Evolutionary conservation across 495 filamentous ascomycete species (phyloP).

Genomic region (Umbilicaria muhlenbergii): DNA sequence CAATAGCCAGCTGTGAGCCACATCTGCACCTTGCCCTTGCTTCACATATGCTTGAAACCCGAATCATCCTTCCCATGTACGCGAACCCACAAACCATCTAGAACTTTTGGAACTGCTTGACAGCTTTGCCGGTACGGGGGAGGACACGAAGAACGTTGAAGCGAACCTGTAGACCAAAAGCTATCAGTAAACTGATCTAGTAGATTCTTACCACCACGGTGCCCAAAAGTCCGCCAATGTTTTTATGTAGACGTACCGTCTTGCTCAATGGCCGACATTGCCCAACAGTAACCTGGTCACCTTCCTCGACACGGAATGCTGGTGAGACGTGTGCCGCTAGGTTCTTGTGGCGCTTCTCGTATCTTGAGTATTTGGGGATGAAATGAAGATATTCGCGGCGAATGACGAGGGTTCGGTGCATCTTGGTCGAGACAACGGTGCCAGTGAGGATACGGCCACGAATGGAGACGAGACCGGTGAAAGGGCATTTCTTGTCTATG

Average conservation of each 20-base stretch:
- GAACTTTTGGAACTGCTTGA: conserved; percentile 98
- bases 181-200: neutral
- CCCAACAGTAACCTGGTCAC: conserved; percentile 97
- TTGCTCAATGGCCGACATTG: conserved; percentile 97
- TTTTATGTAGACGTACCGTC: conserved; percentile 51
- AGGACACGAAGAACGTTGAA: conserved; percentile 99
- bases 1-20: too few relatives aligned
- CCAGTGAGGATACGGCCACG: conserved; percentile 99
- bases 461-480: conserved; percentile 94
- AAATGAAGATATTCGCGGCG: conserved; percentile 99
- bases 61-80: too few relatives aligned
- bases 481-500: conserved; percentile 99
- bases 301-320: conserved; percentile 99
- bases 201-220: neutral
- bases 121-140: conserved; percentile 86
- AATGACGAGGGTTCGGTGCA: conserved; percentile 98
- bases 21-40: too few relatives aligned
- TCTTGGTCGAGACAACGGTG: conserved; percentile 97
- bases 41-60: too few relatives aligned
- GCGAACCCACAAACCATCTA: conserved; percentile 29
- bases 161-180: conserved; percentile 48
- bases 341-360: conserved; percentile 99
- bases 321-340: conserved; percentile 95
- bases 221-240: neutral
- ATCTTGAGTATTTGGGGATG: conserved; percentile 96